These are phyloP conservation scores for Tricholoma furcatifolium DNA, from an alignment of 768 basidiomycete species.

Conservation along the genomic window DNA sequence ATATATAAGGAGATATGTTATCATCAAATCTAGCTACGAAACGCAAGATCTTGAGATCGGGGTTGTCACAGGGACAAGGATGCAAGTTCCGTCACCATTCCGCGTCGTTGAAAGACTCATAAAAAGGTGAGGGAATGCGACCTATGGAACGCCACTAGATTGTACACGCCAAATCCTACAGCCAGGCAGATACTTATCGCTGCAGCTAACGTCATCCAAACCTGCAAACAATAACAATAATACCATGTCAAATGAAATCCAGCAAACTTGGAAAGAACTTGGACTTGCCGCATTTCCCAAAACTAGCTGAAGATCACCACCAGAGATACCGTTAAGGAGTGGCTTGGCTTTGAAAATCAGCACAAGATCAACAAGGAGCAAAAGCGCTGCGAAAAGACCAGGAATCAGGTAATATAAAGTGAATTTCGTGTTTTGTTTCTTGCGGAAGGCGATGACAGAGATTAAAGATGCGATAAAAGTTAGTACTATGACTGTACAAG, in stretches of 20 bases:
- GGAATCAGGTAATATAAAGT: slow-evolving; percentile 35
- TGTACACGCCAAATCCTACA: slow-evolving; percentile 10
- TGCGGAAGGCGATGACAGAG: slow-evolving; percentile 18
- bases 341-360: slow-evolving; percentile 44
- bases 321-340: slow-evolving; percentile 39
- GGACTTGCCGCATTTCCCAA: slow-evolving; percentile 51
- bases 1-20: not conserved
- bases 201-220: slow-evolving; percentile 57
- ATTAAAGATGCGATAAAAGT: slow-evolving; percentile 48
- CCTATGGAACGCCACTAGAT: too few relatives aligned
- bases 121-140: slow-evolving; percentile 20
- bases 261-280: slow-evolving; percentile 9
- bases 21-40: slow-evolving; percentile 2
- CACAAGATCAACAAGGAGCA: slow-evolving; percentile 54
- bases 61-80: not conserved
- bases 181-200: slow-evolving; percentile 48
- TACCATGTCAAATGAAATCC: not conserved
- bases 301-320: slow-evolving; percentile 36
- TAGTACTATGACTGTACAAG: slow-evolving; percentile 41
- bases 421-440: slow-evolving; percentile 37
- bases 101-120: slow-evolving; percentile 24
- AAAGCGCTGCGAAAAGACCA: slow-evolving; percentile 38
- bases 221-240: slow-evolving; percentile 23
- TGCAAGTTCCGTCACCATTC: slow-evolving; percentile 1
- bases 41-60: not conserved